phyloP scores from a whole-genome alignment of 1,139 yeast genomes.

The Yamadazyma mexicana region DNA sequence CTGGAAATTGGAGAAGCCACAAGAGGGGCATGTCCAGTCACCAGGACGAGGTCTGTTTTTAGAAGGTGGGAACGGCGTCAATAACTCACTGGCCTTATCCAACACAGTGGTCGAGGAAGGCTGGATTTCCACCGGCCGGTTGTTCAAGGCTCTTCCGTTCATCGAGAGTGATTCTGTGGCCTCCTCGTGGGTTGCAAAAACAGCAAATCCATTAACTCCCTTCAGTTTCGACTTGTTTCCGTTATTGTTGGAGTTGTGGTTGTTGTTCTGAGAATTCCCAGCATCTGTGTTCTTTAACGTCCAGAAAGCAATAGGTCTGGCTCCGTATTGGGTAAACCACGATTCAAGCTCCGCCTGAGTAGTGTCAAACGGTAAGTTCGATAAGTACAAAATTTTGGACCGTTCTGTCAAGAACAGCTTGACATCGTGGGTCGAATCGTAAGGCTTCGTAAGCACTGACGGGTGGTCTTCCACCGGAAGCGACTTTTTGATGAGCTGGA shows the following conservation, averaged over 20 bases:
- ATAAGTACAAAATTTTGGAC: conserved; percentile 74
- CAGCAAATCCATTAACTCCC: conserved; percentile 73
- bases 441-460: conserved; percentile 66
- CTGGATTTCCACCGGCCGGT: conserved; percentile 76
- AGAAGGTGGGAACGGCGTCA: conserved; percentile 83
- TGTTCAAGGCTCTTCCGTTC: conserved; percentile 79
- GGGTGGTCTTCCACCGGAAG: conserved; percentile 53
- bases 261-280: conserved; percentile 4
- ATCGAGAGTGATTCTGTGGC: conserved; percentile 74
- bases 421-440: conserved; percentile 72
- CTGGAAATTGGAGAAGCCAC: conserved; percentile 94
- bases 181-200: conserved; percentile 82
- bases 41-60: conserved; percentile 95
- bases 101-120: conserved; percentile 79
- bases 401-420: conserved; percentile 67
- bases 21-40: conserved; percentile 96
- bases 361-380: conserved; percentile 79
- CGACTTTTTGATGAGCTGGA: conserved; percentile 54
- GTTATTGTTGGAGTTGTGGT: conserved; percentile 8
- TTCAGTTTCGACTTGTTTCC: conserved; percentile 16
- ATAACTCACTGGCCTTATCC: conserved; percentile 77
- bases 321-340: conserved; percentile 88
- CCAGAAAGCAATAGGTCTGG: conserved; percentile 89
- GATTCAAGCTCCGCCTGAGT: conserved; percentile 89
- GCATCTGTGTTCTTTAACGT: conserved; percentile 62